Conservation (phyloP, 257 asterid genomes). For the Rehmannia glutinosa region DNA sequence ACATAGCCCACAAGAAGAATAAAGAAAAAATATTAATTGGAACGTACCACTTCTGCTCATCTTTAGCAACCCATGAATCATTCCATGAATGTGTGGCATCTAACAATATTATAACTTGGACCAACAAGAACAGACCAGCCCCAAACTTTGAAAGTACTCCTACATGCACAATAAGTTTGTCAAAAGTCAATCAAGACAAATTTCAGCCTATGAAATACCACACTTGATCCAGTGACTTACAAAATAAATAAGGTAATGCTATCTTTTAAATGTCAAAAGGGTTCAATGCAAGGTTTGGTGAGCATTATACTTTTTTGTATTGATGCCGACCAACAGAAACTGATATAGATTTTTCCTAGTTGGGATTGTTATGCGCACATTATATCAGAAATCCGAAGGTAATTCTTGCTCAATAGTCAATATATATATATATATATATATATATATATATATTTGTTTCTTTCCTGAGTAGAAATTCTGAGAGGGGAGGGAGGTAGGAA, state of each 20-base stretch:
- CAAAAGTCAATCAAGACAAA: background rate
- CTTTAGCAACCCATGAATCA: slow-evolving; percentile 97
- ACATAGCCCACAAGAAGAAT: background rate
- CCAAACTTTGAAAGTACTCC: slow-evolving; percentile 90
- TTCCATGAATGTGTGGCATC: slow-evolving; percentile 98
- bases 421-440: no score
- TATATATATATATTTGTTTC: no score
- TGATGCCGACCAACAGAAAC: background rate
- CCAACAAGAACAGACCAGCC: slow-evolving; percentile 87
- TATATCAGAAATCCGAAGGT: background rate
- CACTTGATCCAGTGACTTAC: background rate
- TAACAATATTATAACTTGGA: slow-evolving; percentile 73
- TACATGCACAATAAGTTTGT: slow-evolving; percentile 30
- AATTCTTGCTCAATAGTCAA: background rate
- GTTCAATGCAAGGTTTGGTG: background rate
- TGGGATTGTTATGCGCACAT: background rate
- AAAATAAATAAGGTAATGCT: background rate
- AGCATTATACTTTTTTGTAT: background rate
- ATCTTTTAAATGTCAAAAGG: background rate
- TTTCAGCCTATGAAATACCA: background rate
- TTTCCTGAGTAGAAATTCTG: no score
- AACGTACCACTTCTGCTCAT: slow-evolving; percentile 85
- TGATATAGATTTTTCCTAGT: background rate
- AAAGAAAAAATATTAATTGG: slow-evolving; percentile 5
- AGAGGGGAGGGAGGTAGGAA: no score